phyloP scores from a whole-genome alignment of 805 yeast genomes.

The Starmerella apis region DNA sequence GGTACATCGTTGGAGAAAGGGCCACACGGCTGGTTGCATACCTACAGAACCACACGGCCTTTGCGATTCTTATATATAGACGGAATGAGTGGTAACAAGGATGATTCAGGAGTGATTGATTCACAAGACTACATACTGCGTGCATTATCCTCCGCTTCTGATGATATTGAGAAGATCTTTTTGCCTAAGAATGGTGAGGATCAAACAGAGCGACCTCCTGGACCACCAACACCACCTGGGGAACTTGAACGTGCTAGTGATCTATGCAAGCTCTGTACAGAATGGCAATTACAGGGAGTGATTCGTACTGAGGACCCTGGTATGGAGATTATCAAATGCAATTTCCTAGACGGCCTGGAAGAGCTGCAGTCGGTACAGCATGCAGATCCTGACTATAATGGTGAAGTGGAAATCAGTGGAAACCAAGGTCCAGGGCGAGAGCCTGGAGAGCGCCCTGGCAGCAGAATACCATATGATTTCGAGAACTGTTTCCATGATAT shows the following conservation, averaged over 20 bases:
- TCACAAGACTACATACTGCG: conserved; percentile 5
- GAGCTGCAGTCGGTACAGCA: neutral
- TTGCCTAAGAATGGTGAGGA: no score
- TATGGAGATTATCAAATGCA: neutral
- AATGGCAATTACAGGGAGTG: neutral
- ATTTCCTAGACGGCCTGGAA: neutral
- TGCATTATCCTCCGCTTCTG: neutral
- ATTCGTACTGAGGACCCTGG: conserved; percentile 3
- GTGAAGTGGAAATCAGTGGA: neutral
- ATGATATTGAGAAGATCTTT: no score
- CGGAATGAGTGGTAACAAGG: conserved; percentile 5
- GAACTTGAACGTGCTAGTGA: neutral
- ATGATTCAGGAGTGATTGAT: neutral
- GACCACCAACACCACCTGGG: neutral
- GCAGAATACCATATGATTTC: neutral
- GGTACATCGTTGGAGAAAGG: no score
- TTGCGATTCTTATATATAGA: neutral
- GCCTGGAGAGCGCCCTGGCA: neutral
- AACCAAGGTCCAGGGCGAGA: neutral
- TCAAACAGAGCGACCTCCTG: no score
- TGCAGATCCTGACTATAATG: neutral
- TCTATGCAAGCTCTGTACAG: neutral
- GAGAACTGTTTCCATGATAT: neutral
- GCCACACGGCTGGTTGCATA: conserved; percentile 2
- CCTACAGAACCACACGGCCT: neutral